phyloP scores from a whole-genome alignment of 1,284 basidiomycete genomes.

The Boletellus deceptivus region DNA sequence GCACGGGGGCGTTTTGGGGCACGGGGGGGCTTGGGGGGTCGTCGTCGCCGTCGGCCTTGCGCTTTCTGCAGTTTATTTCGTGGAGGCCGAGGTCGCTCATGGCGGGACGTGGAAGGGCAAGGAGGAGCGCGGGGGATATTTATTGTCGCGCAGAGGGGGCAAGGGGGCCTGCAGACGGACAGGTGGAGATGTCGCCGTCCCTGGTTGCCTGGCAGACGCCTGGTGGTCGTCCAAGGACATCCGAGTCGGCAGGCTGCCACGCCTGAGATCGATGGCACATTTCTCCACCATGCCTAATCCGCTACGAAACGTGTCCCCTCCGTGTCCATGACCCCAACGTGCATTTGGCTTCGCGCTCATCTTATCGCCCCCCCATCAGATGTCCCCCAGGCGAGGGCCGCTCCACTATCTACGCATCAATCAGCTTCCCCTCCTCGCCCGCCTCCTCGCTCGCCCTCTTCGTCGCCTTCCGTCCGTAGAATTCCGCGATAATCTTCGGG shows the following conservation, averaged over 20 bases:
- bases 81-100: conserved; percentile 34
- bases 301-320: conserved; percentile 17
- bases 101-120: conserved; percentile 2
- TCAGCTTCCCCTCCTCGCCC: conserved; percentile 51
- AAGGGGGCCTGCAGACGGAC: conserved; percentile 15
- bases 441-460: conserved; percentile 59
- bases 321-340: conserved; percentile 5
- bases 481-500: conserved; percentile 87
- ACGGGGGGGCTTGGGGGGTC: conserved; percentile 17
- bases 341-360: conserved; percentile 14
- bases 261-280: conserved; percentile 12
- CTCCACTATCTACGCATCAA: conserved; percentile 45
- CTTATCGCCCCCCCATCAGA: conserved; percentile 15
- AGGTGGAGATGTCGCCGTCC: conserved; percentile 5
- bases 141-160: conserved; percentile 30
- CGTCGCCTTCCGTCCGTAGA: conserved; percentile 75
- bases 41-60: conserved; percentile 33
- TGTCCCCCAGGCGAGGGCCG: background rate
- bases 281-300: conserved; percentile 10
- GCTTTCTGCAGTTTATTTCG: conserved; percentile 34
- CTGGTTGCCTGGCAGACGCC: conserved; percentile 35
- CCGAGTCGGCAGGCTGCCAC: conserved; percentile 30
- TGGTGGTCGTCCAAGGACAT: conserved; percentile 15
- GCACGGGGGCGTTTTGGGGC: conserved; percentile 5
- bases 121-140: conserved; percentile 6